Percentiles rank a stretch among this genome's conserved stretches.
These are phyloP conservation scores for Pogostemon cablin DNA, from an alignment of 257 asterid species.

Conservation along the genomic window DNA sequence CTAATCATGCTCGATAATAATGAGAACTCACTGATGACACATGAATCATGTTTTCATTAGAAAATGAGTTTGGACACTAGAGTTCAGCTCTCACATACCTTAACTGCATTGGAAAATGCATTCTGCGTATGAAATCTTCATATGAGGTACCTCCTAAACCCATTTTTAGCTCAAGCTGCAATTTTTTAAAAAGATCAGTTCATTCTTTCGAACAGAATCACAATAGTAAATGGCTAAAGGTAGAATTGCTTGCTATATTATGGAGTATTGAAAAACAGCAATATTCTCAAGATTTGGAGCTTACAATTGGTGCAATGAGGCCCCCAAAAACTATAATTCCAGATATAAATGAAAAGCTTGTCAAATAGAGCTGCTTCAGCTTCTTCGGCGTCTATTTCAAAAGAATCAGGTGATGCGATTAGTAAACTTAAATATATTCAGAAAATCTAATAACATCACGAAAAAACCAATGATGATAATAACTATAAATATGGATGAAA, in stretches of 20 bases:
- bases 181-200: constrained; percentile 32
- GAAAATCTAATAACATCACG: neutral
- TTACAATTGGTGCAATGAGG: constrained; percentile 85
- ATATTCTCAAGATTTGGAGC: constrained; percentile 38
- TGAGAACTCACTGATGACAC: neutral
- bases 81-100: constrained; percentile 49
- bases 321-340: constrained; percentile 91
- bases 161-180: constrained; percentile 85
- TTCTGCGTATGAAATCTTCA: constrained; percentile 66
- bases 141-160: constrained; percentile 93
- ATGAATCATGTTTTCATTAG: neutral
- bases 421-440: constrained; percentile 17
- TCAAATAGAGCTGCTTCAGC: constrained; percentile 78
- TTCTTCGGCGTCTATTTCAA: constrained; percentile 74
- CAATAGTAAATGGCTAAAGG: neutral
- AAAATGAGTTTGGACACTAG: constrained; percentile 4
- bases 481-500: neutral
- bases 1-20: constrained; percentile 10
- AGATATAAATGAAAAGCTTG: constrained; percentile 78
- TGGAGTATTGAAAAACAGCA: neutral
- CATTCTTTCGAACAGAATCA: neutral
- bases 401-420: constrained; percentile 23
- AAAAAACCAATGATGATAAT: neutral
- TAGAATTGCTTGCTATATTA: neutral
- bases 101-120: constrained; percentile 88